Percentiles rank a stretch among this genome's conserved stretches.
Evolutionary conservation across 2,329 filamentous ascomycete species (phyloP).

Genomic region (Seiridium unicorne): DNA sequence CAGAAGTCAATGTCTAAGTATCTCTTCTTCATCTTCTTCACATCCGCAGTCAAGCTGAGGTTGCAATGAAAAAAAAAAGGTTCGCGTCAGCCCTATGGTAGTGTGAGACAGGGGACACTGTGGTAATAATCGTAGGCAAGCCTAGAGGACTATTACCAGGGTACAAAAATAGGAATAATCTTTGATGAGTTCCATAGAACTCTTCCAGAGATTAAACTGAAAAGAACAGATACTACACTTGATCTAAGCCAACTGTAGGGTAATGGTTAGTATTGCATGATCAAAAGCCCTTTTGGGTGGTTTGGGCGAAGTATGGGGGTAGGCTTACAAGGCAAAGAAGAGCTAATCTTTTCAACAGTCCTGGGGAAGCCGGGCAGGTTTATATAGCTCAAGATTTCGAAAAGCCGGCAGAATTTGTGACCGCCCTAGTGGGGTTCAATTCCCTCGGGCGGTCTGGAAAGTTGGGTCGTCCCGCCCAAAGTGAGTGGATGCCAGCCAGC

Average conservation of each 20-base stretch:
- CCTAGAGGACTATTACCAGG: conserved; percentile 58
- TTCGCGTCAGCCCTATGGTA: conserved; percentile 70
- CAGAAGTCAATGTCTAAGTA: too few relatives aligned
- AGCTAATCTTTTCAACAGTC: conserved; percentile 12
- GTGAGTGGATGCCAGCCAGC: background rate
- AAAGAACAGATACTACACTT: conserved; percentile 76
- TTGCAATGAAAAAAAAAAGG: conserved; percentile 56
- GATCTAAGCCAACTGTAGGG: conserved; percentile 2
- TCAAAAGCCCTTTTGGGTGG: too few relatives aligned
- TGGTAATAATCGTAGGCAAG: conserved; percentile 67
- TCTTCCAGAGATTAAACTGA: conserved; percentile 96
- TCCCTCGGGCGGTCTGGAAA: too few relatives aligned
- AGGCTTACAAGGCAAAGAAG: conserved; percentile 41
- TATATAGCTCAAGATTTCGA: background rate
- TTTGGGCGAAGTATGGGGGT: conserved; percentile 31
- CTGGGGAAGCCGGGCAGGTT: background rate
- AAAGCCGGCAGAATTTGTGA: background rate
- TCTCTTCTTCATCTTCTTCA: conserved; percentile 49
- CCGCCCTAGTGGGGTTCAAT: background rate
- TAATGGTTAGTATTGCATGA: too few relatives aligned
- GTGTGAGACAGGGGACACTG: conserved; percentile 75
- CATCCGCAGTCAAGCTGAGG: conserved; percentile 48
- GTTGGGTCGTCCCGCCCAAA: background rate
- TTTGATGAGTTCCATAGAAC: conserved; percentile 68
- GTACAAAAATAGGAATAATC: conserved; percentile 82